Evolutionary conservation across 441 rosid species (phyloP), one percentile per base, ranked within the genome.

Genomic region (Pelargonium australe): DNA sequence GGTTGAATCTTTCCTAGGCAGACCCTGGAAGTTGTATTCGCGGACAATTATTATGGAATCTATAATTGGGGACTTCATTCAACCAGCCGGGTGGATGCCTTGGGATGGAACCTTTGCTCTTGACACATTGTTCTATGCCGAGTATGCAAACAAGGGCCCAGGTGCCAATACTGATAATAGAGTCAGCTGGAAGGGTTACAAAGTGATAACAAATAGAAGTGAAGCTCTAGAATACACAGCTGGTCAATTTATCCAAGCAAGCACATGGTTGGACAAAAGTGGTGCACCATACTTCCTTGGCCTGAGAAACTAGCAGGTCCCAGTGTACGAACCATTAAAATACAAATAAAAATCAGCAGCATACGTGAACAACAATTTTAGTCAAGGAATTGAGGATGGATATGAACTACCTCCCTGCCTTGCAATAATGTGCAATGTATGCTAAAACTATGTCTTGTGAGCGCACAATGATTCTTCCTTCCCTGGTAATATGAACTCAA

Each of bases 111-210:
- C 73, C 0, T 85, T 83, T 68, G 87, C 83, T 0, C 70, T 85
- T 70, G 70, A 58, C 13, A 85, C 89, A 0, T 74, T 83, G 10
- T 83, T 73, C 70, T 85, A 84, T 19, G 85, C 85, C 31, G 89
- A 85, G 83, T 85, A 82, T 67, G 62, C 28, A 80, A 85, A 85
- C 70, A 57, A 64, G 13, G 87, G 90, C 0, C 70, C 81, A 0
- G 84, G 88, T 17, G 68, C 90, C 10, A 78, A 76, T 47, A 76
- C 80, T 13, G 75, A 73, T 0, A 65, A 64, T 9, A 76, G 90
- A 60, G 86, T 86, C 57, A 70, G 72, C n/a, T 86, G 90, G 90
- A 73, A 85, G 12, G 85, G 88, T 66, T 86, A 73, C 37, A 69
- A 66, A 41, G 75, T 74, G 11, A 79, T 84, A 2, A 64, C 66